These are phyloP conservation scores for Aspergillus japonicus DNA, from an alignment of 2,329 filamentous ascomycete genomes.

Conservation along the genomic window DNA sequence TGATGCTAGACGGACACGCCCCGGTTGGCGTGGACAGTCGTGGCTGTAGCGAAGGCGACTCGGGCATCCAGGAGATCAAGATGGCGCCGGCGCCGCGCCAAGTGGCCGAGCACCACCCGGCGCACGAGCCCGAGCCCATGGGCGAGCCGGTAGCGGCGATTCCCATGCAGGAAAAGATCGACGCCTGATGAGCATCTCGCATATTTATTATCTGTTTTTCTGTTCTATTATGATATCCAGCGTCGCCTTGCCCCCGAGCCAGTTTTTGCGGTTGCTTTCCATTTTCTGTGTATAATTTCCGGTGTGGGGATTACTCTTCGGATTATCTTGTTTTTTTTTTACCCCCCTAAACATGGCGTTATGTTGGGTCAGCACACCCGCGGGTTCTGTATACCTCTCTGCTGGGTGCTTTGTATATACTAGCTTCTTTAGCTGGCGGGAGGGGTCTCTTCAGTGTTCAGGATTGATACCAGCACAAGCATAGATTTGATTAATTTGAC, in stretches of 20 bases:
- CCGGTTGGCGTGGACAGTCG: slow-evolving; percentile 32
- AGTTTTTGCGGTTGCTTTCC: slow-evolving; percentile 19
- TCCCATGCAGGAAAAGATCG: slow-evolving; percentile 26
- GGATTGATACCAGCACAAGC: slow-evolving; percentile 12
- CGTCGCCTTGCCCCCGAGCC: slow-evolving; percentile 22
- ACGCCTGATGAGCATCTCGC: neutral
- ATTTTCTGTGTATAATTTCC: slow-evolving; percentile 10
- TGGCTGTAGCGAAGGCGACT: slow-evolving; percentile 30
- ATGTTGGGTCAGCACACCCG: neutral
- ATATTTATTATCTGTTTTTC: slow-evolving; percentile 12
- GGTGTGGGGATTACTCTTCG: slow-evolving; percentile 5
- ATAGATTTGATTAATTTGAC: slow-evolving; percentile 10
- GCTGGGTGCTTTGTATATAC: slow-evolving; percentile 15
- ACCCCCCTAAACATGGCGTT: neutral
- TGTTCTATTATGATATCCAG: slow-evolving; percentile 29
- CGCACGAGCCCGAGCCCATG: slow-evolving; percentile 13
- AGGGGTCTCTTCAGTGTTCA: neutral
- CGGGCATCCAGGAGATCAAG: slow-evolving; percentile 33
- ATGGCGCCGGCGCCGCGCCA: slow-evolving; percentile 29
- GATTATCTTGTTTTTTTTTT: neutral
- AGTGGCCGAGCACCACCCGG: slow-evolving; percentile 27
- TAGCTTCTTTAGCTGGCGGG: slow-evolving; percentile 9
- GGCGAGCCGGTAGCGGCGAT: slow-evolving; percentile 16
- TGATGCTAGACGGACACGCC: slow-evolving; percentile 57
- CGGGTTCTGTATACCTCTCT: slow-evolving; percentile 6